These are phyloP conservation scores for Obelidium mucronatum DNA, from an alignment of 192 early-diverging fungal species.

Conservation along the genomic window DNA sequence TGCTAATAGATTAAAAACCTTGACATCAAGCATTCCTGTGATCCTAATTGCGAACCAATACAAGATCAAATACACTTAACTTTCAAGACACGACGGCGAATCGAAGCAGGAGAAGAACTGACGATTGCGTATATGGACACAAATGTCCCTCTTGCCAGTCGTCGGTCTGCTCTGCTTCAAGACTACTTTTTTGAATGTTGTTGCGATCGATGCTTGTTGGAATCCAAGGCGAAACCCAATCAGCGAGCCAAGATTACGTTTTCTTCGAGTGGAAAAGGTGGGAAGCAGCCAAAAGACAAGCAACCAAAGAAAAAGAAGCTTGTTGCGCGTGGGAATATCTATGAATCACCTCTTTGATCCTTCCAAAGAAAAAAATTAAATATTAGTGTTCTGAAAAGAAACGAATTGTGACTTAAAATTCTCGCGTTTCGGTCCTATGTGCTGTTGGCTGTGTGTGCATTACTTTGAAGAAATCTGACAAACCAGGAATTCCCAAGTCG, in stretches of 20 bases:
- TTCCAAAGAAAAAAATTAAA: too few relatives aligned
- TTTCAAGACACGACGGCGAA: slow-evolving; percentile 27
- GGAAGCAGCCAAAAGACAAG: background rate
- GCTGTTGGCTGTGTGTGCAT: too few relatives aligned
- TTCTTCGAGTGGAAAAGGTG: background rate
- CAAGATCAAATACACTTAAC: slow-evolving; percentile 42
- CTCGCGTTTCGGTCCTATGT: too few relatives aligned
- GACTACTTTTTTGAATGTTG: slow-evolving; percentile 74
- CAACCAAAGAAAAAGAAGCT: background rate
- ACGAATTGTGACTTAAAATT: too few relatives aligned
- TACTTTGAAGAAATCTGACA: too few relatives aligned
- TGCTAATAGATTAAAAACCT: too few relatives aligned
- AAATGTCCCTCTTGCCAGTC: slow-evolving; percentile 62
- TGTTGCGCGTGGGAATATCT: background rate
- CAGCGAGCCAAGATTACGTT: slow-evolving; percentile 6
- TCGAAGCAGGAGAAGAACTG: slow-evolving; percentile 53
- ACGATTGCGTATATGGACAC: slow-evolving; percentile 76
- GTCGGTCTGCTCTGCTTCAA: slow-evolving; percentile 55
- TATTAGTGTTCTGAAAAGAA: too few relatives aligned
- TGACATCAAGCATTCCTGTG: slow-evolving; percentile 63
- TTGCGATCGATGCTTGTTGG: slow-evolving; percentile 61
- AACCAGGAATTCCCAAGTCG: too few relatives aligned
- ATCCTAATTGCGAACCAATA: slow-evolving; percentile 55
- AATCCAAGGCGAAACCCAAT: slow-evolving; percentile 16
- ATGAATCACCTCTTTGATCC: too few relatives aligned